These are phyloP conservation scores for Dryadomyces quercivorus DNA, from an alignment of 2,329 filamentous ascomycete species.

Conservation along the genomic window DNA sequence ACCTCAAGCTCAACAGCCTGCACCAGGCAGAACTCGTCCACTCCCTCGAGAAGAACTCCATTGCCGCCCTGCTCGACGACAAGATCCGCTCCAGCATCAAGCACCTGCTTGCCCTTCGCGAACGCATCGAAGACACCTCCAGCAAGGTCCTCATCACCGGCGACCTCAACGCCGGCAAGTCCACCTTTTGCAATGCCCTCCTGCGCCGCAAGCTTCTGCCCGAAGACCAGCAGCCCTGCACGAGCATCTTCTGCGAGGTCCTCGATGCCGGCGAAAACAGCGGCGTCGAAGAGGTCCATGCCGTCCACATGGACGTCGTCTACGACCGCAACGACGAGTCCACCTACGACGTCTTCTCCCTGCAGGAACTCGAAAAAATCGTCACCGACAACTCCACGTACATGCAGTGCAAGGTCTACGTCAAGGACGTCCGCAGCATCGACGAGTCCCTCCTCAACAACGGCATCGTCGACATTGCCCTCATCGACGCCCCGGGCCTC, in stretches of 20 bases:
- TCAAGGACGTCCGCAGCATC: slow-evolving; percentile 77
- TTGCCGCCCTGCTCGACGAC: slow-evolving; percentile 81
- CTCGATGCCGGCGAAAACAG: slow-evolving; percentile 84
- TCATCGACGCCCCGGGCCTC: slow-evolving; percentile 91
- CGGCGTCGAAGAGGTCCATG: slow-evolving; percentile 88
- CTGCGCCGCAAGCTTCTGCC: slow-evolving; percentile 83
- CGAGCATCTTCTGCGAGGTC: slow-evolving; percentile 96
- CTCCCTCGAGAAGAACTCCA: slow-evolving; percentile 82
- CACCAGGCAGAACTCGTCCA: slow-evolving; percentile 87
- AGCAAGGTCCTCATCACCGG: slow-evolving; percentile 95
- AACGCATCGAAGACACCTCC: slow-evolving; percentile 92
- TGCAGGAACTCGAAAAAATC: slow-evolving; percentile 73
- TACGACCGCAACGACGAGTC: slow-evolving; percentile 89
- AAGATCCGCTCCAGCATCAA: slow-evolving; percentile 91
- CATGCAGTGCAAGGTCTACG: slow-evolving; percentile 92
- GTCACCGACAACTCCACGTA: slow-evolving; percentile 83
- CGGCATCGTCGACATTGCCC: slow-evolving; percentile 90
- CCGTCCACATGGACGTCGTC: slow-evolving; percentile 65
- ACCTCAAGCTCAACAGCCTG: slow-evolving; percentile 77
- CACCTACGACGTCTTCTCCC: slow-evolving; percentile 77
- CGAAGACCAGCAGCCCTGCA: slow-evolving; percentile 96
- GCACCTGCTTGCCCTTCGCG: slow-evolving; percentile 73
- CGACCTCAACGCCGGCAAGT: slow-evolving; percentile 94
- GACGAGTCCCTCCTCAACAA: slow-evolving; percentile 95
- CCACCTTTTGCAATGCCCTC: slow-evolving; percentile 97